Conservation (phyloP, 2,329 filamentous ascomycete genomes). For the Ascosphaera apis region DNA sequence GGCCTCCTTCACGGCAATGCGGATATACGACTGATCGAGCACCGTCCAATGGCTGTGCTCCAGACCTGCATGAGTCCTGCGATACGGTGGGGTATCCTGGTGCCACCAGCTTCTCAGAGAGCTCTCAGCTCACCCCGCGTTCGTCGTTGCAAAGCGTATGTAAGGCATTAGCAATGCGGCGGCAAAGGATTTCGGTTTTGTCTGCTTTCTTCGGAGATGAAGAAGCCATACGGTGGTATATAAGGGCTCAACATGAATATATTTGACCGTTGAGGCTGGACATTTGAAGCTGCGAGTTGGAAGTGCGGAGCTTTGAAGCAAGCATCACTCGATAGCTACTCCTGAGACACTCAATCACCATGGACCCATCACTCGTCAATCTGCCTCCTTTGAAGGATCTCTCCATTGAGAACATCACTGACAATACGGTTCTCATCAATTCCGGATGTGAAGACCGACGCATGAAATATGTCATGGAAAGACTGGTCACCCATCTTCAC, state of each 20-base stretch:
- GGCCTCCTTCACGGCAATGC: not conserved
- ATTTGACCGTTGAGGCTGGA: not conserved
- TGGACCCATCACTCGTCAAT: conserved; percentile 21
- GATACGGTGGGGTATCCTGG: not conserved
- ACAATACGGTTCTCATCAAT: conserved; percentile 39
- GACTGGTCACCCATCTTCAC: conserved; percentile 54
- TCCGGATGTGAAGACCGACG: conserved; percentile 41
- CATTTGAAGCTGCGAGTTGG: not conserved
- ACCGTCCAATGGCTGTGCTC: not conserved
- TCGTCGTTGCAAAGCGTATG: not conserved
- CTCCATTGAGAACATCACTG: conserved; percentile 12
- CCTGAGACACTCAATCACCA: conserved; percentile 5
- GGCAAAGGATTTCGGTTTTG: not conserved
- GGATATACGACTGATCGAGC: not conserved
- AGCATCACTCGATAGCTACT: not conserved
- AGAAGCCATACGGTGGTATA: not conserved
- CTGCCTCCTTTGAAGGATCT: conserved; percentile 16
- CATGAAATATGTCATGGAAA: conserved; percentile 47
- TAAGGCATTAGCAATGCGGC: not conserved
- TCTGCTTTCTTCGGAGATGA: not conserved
- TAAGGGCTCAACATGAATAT: not conserved
- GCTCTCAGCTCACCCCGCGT: not conserved
- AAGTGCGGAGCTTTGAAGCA: not conserved
- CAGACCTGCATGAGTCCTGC: not conserved
- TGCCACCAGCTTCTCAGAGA: not conserved